Percentiles rank a stretch among this genome's conserved stretches.
These are phyloP conservation scores for Karstenula rhodostoma DNA, from an alignment of 2,329 filamentous ascomycete genomes.

Conservation along the genomic window DNA sequence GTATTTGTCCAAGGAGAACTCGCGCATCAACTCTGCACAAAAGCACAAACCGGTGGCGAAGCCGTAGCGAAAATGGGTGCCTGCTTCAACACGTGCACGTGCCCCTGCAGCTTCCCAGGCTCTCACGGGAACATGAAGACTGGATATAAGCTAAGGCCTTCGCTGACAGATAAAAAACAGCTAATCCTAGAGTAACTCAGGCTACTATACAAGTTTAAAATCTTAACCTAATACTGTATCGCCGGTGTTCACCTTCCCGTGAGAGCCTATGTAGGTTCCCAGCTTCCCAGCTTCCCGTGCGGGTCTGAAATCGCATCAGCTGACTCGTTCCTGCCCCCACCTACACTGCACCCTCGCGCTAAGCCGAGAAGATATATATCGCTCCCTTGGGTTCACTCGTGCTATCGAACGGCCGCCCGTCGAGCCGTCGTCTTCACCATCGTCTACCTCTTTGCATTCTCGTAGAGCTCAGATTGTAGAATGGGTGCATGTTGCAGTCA, in stretches of 20 bases:
- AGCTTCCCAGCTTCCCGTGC: neutral
- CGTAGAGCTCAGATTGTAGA: too few species aligned
- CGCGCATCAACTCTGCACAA: conserved; percentile 9
- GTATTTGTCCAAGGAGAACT: neutral
- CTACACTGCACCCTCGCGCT: neutral
- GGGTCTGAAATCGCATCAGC: neutral
- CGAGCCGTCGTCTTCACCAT: neutral
- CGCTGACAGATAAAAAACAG: too few species aligned
- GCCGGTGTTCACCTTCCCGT: too few species aligned
- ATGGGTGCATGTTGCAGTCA: too few species aligned
- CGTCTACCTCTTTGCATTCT: neutral
- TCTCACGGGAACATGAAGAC: too few species aligned
- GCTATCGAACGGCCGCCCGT: neutral
- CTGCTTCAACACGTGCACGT: too few species aligned
- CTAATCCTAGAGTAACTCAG: too few species aligned
- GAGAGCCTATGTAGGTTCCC: too few species aligned
- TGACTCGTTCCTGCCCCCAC: neutral
- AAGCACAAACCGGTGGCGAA: conserved; percentile 1
- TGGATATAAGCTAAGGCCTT: too few species aligned
- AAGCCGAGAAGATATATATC: neutral
- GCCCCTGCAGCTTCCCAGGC: neutral
- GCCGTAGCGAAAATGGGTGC: conserved; percentile 5
- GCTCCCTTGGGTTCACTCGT: neutral
- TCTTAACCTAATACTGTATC: too few species aligned
- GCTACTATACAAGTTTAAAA: too few species aligned